Evolutionary conservation across 2,329 filamentous ascomycete species (phyloP).

Genomic region (Colletotrichum viniferum): DNA sequence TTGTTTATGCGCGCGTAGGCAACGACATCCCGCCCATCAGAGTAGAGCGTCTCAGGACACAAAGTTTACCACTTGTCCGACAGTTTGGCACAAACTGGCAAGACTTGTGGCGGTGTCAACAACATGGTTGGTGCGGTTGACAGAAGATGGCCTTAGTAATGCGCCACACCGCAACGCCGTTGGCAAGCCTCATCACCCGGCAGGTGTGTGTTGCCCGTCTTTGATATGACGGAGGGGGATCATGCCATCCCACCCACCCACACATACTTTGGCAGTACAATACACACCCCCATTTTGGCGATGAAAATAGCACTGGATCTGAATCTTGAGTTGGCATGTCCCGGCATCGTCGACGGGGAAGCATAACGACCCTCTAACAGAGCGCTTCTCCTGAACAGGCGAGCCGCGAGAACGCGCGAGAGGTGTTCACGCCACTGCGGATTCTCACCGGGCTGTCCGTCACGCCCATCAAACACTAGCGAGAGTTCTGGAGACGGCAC

Average conservation of each 20-base stretch:
- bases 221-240: neutral
- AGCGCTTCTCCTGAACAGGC: neutral
- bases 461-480: neutral
- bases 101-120: neutral
- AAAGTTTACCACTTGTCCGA: conserved; percentile 1
- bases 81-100: neutral
- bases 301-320: neutral
- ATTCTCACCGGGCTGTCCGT: conserved; percentile 15
- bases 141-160: conserved; percentile 7
- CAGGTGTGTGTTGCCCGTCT: neutral
- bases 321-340: neutral
- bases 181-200: neutral
- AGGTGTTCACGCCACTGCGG: neutral
- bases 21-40: neutral
- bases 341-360: neutral
- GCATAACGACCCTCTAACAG: neutral
- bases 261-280: neutral
- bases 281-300: neutral
- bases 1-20: neutral
- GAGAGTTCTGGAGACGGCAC: neutral
- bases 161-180: conserved; percentile 4
- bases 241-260: neutral
- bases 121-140: conserved; percentile 2
- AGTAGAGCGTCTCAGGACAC: neutral
- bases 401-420: neutral